Conservation (phyloP, 106 monocot species). For the Phalaenopsis equestris region DNA sequence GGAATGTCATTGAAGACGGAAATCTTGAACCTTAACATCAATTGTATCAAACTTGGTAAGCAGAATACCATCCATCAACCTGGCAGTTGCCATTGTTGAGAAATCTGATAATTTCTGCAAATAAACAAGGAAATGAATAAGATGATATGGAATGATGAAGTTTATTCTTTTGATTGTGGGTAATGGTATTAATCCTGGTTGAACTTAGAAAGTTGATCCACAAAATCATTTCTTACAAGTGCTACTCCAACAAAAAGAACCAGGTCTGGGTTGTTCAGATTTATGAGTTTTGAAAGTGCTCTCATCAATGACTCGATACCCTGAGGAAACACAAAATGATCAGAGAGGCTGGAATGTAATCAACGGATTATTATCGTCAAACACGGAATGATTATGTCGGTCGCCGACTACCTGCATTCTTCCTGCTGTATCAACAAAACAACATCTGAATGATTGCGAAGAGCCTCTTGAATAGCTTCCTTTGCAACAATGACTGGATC, state of each 20-base stretch:
- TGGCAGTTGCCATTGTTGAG: conserved; percentile 51
- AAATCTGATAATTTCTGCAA: conserved; percentile 90
- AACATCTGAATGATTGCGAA: conserved; percentile 76
- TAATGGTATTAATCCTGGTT: conserved; percentile 52
- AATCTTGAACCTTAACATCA: conserved; percentile 78
- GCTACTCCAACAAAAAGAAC: conserved; percentile 98
- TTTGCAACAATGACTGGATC: conserved; percentile 95
- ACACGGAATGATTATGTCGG: not conserved
- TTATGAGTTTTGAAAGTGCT: conserved; percentile 96
- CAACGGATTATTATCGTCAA: not conserved
- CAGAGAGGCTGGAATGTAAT: not conserved
- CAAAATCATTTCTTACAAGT: conserved; percentile 92
- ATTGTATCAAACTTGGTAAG: conserved; percentile 98
- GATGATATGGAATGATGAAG: too few species aligned
- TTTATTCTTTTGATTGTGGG: not conserved
- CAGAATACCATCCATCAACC: conserved; percentile 96
- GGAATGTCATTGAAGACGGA: not conserved
- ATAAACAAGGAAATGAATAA: not conserved
- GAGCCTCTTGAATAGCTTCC: conserved; percentile 89
- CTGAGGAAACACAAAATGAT: conserved; percentile 27
- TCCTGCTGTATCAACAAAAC: conserved; percentile 97
- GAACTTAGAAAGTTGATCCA: conserved; percentile 92
- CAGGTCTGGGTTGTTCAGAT: conserved; percentile 86
- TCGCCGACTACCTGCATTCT: conserved; percentile 71
- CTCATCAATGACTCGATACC: conserved; percentile 97